Percentiles rank a stretch among this genome's conserved stretches.
These are phyloP conservation scores for Diutina neorugosa DNA, from an alignment of 1,139 yeast genomes.

Conservation along the genomic window DNA sequence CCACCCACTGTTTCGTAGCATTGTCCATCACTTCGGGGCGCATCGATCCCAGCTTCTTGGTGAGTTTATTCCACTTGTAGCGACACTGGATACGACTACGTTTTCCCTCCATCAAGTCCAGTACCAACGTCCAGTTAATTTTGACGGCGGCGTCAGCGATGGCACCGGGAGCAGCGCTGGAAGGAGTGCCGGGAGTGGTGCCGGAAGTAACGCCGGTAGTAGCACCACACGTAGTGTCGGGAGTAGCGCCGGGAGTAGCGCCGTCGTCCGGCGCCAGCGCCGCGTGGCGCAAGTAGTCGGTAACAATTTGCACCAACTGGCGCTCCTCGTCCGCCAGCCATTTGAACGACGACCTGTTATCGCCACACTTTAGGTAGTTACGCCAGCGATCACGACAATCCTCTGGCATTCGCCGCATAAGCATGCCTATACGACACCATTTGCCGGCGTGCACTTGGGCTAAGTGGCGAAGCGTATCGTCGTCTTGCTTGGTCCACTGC, in stretches of 20 bases:
- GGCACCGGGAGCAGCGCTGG: too few species aligned
- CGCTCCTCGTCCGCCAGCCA: constrained; percentile 74
- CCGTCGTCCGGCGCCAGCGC: constrained; percentile 5
- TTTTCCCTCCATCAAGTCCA: constrained; percentile 80
- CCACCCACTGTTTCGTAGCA: constrained; percentile 45
- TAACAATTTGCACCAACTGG: constrained; percentile 36
- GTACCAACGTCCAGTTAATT: constrained; percentile 83
- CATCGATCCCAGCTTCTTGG: constrained; percentile 44
- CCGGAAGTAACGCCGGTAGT: too few species aligned
- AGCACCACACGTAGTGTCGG: too few species aligned
- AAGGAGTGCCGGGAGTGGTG: too few species aligned
- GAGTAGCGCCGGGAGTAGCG: constrained; percentile 6
- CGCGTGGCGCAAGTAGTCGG: constrained; percentile 4
- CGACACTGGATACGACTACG: constrained; percentile 90
- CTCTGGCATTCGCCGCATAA: constrained; percentile 89
- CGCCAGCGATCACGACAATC: constrained; percentile 96
- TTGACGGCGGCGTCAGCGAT: constrained; percentile 8
- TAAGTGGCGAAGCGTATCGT: constrained; percentile 47
- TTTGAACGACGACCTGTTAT: constrained; percentile 55
- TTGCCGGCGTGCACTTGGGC: constrained; percentile 63
- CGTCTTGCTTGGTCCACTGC: constrained; percentile 80
- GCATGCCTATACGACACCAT: constrained; percentile 74
- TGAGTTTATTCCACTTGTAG: constrained; percentile 81
- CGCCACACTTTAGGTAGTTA: constrained; percentile 86
- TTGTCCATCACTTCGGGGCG: constrained; percentile 38